Evolutionary conservation across 2,329 filamentous ascomycete species (phyloP), one percentile per base, ranked within the genome.

Genomic region (Penicillium paneum): DNA sequence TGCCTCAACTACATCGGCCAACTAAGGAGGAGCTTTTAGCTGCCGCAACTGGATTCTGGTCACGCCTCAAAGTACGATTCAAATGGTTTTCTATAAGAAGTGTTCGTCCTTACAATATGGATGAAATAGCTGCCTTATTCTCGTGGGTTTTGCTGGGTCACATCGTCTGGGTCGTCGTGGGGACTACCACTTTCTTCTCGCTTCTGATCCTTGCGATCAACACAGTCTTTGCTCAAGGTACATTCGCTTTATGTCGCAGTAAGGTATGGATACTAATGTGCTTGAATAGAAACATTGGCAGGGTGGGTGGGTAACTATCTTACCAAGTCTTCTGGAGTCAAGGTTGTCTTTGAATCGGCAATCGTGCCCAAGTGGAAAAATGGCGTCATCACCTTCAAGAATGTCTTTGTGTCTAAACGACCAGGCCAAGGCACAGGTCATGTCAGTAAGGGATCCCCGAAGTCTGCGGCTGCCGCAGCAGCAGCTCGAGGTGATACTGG

Each of bases 71-170:
- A 68, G 89, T 97, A 24, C 88, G 91, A 38, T 95, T 97, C 78
- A 99, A 99, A 74, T 99, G 94, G 94, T 87, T 94, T 66, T 95
- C 94, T 2, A 99, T 99, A 65, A 82, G 92, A 68, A 96, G 92
- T 70, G 90, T 89, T 71, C 83, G 94, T 35, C 94, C 94, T 0
- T 99, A 94, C 84, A 99, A 96, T 72, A 83, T 88, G 21, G 94
- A 99, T 71, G 94, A 99, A 76, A 97, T 96, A 79, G 90, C 91
- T 42, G 94, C 94, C 4, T 93, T 99, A 59, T 85, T 91, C 49
- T 97, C 94, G 2, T 97, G 93, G 93, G 88, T 99, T 59, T 82
- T 97, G 58, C 81, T 97, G 50, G 94, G 93, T 0, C 94, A 99
- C 73, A 79, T 99, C 8, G 83, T 96, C 11, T 99, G 94, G 94